phyloP scores from a whole-genome alignment of 768 basidiomycete genomes.

The Boletus coccyginus region DNA sequence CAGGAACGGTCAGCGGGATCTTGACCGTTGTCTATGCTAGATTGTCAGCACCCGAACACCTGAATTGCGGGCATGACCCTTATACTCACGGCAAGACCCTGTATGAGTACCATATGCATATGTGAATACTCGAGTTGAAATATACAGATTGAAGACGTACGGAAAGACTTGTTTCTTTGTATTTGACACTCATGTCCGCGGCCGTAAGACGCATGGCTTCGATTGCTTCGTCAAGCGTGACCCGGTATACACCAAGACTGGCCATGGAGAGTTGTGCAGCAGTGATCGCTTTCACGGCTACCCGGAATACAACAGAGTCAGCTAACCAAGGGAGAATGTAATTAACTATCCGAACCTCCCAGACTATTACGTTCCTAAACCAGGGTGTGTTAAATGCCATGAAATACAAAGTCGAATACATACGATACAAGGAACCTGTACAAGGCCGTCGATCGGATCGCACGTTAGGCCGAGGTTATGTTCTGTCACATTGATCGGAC shows the following conservation, averaged over 20 bases:
- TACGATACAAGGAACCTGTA: slow-evolving; percentile 95
- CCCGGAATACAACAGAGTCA: slow-evolving; percentile 5
- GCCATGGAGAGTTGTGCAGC: slow-evolving; percentile 95
- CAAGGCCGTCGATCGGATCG: slow-evolving; percentile 90
- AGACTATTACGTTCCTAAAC: slow-evolving; percentile 78
- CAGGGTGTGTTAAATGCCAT: slow-evolving; percentile 1
- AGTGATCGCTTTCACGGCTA: slow-evolving; percentile 90
- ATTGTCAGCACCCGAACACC: slow-evolving; percentile 8
- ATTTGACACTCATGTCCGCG: slow-evolving; percentile 91
- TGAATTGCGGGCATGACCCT: background rate
- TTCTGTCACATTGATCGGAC: slow-evolving; percentile 41
- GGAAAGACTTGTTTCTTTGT: slow-evolving; percentile 93
- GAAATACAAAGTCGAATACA: slow-evolving; percentile 4
- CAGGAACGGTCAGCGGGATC: slow-evolving; percentile 83
- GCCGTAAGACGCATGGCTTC: slow-evolving; percentile 94
- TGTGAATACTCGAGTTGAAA: background rate
- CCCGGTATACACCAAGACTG: slow-evolving; percentile 81
- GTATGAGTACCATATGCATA: background rate
- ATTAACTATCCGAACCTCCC: slow-evolving; percentile 51
- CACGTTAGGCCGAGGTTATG: slow-evolving; percentile 90
- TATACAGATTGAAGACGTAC: slow-evolving; percentile 40
- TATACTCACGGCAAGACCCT: slow-evolving; percentile 59
- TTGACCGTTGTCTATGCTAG: slow-evolving; percentile 61
- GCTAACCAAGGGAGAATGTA: background rate
- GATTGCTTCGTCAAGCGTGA: slow-evolving; percentile 91